Base-by-base conservation (phyloP, 768 basidiomycete genomes). In the Rhodotorula babjevae region DNA sequence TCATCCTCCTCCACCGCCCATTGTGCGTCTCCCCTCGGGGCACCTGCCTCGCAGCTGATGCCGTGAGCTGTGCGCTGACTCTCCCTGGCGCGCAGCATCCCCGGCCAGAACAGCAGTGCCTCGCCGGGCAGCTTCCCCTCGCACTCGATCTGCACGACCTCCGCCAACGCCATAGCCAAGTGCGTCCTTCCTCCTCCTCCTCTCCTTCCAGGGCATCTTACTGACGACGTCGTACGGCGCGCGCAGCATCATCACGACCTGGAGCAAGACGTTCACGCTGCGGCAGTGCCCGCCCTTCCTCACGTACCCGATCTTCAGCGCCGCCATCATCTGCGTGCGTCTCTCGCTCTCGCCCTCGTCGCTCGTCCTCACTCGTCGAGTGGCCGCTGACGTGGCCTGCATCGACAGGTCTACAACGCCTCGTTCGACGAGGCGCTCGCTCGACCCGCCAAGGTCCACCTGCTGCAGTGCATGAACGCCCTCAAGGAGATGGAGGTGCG, bases 1-100 rank as follows among this genome's bases (percentile, higher is more conserved):
- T 81, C 25, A 78, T 80, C 19, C 72, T 81, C 21, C 74, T 81
- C 0, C 79, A 81, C 59, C 79, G 80, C 1, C 80, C 80, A 11
- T 80, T 80, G 79, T 80, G 57, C 57, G 77, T 61, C 19, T 27
- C 3, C n/a, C n/a, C n/a, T n/a, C n/a, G n/a, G n/a, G n/a, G n/a
- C n/a, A n/a, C n/a, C n/a, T n/a, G n/a, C n/a, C n/a, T n/a, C n/a
- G n/a, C n/a, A n/a, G n/a, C n/a, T n/a, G n/a, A n/a, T n/a, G n/a
- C n/a, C n/a, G n/a, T n/a, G n/a, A n/a, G n/a, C n/a, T n/a, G n/a
- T n/a, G n/a, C n/a, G n/a, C 18, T 16, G 14, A 33, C n/a, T 11
- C 31, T 59, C 0, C 33, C 2, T 8, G 15, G 21, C 29, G 42
- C n/a, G 33, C 67, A 76, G 76, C 68, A 78, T 79, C 56, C 75